Base-by-base conservation (phyloP, 179 eudicot genomes). In the Actinidia chinensis region DNA sequence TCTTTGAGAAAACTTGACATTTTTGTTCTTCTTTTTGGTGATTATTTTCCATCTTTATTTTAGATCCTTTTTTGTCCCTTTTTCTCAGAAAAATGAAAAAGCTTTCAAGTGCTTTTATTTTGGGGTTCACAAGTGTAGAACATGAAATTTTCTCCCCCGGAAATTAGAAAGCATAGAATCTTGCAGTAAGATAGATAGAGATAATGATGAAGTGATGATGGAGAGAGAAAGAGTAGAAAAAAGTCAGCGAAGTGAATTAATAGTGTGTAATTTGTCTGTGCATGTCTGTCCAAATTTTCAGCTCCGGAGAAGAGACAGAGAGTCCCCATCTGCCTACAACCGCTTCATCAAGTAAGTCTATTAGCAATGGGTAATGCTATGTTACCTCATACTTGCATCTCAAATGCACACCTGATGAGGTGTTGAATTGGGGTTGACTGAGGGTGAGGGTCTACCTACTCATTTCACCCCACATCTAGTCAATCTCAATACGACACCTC, bases 231-330 rank as follows among this genome's bases (percentile, higher is more conserved):
- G 63, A 42, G 68, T 20, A 60, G 68, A 58, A 68, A 70, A 82
- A 71, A 66, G 85, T 87, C 83, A 79, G 81, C 78, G n/a, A 51
- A 25, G 73, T 80, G 61, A 67, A 55, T 80, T 52, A 54, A 79
- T 50, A 28, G 75, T 78, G 65, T 65, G 44, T 36, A 64, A 63
- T 50, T 54, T 40, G 25, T 85, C 81, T 84, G 84, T 80, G 75
- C 82, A 48, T 86, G 75, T 80, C 76, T 87, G 78, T 63, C 74
- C 80, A 17, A 51, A 60, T 86, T 77, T 80, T 52, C 87, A 95
- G 98, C 97, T 68, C 97, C 97, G 84, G 97, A 95, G 91, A 95
- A 95, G 88, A 87, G 98, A 90, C 98, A 95, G 89, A 88, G 98
- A 87, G 98, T 95, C 82, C n/a, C 98, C 98, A 70, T 95, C 98